Base-by-base conservation (phyloP, 2,329 filamentous ascomycete genomes). In the Hypoxylon sp. region DNA sequence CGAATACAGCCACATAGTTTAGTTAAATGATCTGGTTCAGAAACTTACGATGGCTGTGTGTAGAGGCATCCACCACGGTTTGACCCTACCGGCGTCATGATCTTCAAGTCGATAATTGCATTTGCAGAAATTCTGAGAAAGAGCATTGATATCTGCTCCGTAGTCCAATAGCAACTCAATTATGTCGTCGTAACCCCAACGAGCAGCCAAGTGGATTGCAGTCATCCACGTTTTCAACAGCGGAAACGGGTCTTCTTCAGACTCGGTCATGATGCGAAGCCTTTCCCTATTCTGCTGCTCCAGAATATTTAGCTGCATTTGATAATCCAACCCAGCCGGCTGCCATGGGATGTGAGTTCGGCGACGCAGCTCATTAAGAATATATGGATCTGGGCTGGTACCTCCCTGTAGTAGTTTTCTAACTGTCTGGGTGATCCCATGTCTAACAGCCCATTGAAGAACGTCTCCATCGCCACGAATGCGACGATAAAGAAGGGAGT, bases 51-150 rank as follows among this genome's bases (percentile, higher is more conserved):
- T 66, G 14, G 63, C 63, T 30, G 58, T 66, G n/a, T 57, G 58
- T 4, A 66, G 63, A 58, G 63, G 63, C 52, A 43, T 66, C 63
- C 58, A 66, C 52, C 58, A 62, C n/a, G 51, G 46, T 19, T n/a
- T 2, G 5, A 5, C 51, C 5, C 1, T 43, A 43, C 9, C 3
- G 3, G 11, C 13, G 11, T 60, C 19, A 5, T 43, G 36, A 14
- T 28, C 3, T 13, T 14, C 5, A 17, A 43, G 38, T 21, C n/a
- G 38, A 43, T 17, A 43, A 4, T 6, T 11, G 49, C 57, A 65
- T 4, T 0, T 1, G 23, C 41, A 58, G 41, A 58, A 58, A 19
- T 23, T 25, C 9, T n/a, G 34, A 11, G 58, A 62, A 32, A 58
- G 58, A 9, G 58, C 46, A 10, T 62, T 51, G 7, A 63, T 13